phyloP scores from a whole-genome alignment of 805 yeast genomes.

The Saccharomycopsis selenospora region DNA sequence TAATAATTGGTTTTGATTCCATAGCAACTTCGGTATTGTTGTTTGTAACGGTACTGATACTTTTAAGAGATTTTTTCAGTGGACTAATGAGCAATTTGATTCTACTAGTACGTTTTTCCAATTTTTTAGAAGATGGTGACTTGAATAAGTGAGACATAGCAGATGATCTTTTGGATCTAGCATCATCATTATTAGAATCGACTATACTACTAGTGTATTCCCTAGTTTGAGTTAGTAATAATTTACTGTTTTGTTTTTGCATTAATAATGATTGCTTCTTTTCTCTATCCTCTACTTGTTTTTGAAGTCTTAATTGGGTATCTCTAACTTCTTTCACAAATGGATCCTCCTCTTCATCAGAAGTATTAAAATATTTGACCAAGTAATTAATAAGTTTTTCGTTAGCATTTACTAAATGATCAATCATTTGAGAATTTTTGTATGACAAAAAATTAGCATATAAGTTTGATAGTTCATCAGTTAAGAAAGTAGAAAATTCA shows the following conservation, averaged over 20 bases:
- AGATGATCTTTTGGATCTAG: too few species aligned
- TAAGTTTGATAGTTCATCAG: slow-evolving; percentile 33
- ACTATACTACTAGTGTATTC: too few species aligned
- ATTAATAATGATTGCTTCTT: background rate
- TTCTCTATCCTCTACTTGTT: too few species aligned
- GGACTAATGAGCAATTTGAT: slow-evolving; percentile 19
- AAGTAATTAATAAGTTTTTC: slow-evolving; percentile 22
- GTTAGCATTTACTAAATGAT: slow-evolving; percentile 28
- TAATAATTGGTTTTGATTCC: too few species aligned
- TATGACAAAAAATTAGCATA: slow-evolving; percentile 31
- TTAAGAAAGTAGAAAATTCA: slow-evolving; percentile 32
- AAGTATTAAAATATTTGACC: slow-evolving; percentile 15
- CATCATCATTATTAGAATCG: too few species aligned
- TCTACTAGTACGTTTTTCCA: slow-evolving; percentile 6
- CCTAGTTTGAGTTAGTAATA: background rate
- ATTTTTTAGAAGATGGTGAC: background rate
- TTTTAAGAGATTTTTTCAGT: slow-evolving; percentile 4
- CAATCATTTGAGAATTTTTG: slow-evolving; percentile 28
- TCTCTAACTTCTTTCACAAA: slow-evolving; percentile 1
- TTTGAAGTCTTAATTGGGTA: background rate
- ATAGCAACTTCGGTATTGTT: too few species aligned
- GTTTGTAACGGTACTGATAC: background rate
- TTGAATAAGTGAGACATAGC: background rate
- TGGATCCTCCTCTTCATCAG: background rate
- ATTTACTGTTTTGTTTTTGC: background rate